These are phyloP conservation scores for Nothophoma quercina DNA, from an alignment of 2,329 filamentous ascomycete species.

Conservation along the genomic window DNA sequence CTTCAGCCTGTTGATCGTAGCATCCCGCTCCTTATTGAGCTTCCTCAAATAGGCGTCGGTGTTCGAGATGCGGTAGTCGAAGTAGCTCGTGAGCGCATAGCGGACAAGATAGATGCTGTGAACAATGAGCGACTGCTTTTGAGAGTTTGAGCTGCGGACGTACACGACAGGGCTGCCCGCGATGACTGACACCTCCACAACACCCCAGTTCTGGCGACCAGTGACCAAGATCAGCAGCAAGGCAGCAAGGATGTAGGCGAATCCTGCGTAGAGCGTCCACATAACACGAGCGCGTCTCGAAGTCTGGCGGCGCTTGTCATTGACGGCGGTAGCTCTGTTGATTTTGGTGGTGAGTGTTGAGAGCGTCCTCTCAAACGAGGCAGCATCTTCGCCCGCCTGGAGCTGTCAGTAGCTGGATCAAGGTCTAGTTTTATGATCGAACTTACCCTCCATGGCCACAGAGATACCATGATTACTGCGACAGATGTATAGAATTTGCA, in stretches of 20 bases:
- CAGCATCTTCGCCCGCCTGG: slow-evolving; percentile 82
- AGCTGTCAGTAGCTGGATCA: slow-evolving; percentile 20
- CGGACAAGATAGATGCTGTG: slow-evolving; percentile 81
- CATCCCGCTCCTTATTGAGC: slow-evolving; percentile 78
- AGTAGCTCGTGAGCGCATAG: slow-evolving; percentile 71
- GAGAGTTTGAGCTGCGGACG: slow-evolving; percentile 33
- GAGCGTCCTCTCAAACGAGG: slow-evolving; percentile 91
- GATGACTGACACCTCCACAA: slow-evolving; percentile 79
- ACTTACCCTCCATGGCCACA: slow-evolving; percentile 71
- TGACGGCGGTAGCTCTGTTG: slow-evolving; percentile 71
- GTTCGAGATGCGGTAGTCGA: slow-evolving; percentile 79
- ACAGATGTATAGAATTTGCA: slow-evolving; percentile 35
- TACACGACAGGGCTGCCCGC: slow-evolving; percentile 81
- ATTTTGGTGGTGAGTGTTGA: slow-evolving; percentile 85
- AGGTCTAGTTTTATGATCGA: not conserved
- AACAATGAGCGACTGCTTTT: slow-evolving; percentile 23
- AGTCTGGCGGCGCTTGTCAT: slow-evolving; percentile 75
- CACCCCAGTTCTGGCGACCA: slow-evolving; percentile 79
- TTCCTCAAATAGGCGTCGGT: slow-evolving; percentile 74
- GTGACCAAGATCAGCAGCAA: slow-evolving; percentile 85
- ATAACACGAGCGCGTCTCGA: slow-evolving; percentile 83
- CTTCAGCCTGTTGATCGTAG: slow-evolving; percentile 93
- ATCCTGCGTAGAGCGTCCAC: slow-evolving; percentile 87
- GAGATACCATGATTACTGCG: slow-evolving; percentile 70
- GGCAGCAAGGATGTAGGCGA: slow-evolving; percentile 87